A percentile compares a stretch with the other conserved stretches of the same genome.
These are phyloP conservation scores for Fonsecaea pedrosoi DNA, from an alignment of 2,329 filamentous ascomycete species.

Conservation along the genomic window DNA sequence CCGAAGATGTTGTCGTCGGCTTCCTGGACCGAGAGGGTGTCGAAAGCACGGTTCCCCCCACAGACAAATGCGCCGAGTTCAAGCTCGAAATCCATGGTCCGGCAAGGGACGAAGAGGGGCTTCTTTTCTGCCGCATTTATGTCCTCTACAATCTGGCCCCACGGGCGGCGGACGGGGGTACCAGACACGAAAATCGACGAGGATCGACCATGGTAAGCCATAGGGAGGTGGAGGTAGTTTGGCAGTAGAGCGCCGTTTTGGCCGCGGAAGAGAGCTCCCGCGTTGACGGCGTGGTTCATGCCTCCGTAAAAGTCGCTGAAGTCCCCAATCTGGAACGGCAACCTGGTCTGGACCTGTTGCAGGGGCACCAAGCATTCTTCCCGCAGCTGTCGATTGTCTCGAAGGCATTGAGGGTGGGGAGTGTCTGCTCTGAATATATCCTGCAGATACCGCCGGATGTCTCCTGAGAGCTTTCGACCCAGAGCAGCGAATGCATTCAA, in stretches of 20 bases:
- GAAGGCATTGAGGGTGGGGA: too few species aligned
- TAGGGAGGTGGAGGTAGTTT: conserved; percentile 23
- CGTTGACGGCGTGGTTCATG: conserved; percentile 24
- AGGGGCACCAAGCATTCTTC: conserved; percentile 40
- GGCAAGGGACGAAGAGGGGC: conserved; percentile 62
- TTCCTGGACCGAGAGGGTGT: conserved; percentile 63
- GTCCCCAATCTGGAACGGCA: conserved; percentile 63
- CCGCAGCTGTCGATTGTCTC: conserved; percentile 5
- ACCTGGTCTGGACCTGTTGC: conserved; percentile 55
- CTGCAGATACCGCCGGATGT: too few species aligned
- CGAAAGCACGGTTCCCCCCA: conserved; percentile 67
- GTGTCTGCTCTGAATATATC: too few species aligned
- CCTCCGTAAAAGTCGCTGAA: conserved; percentile 63
- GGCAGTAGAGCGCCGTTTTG: conserved; percentile 47
- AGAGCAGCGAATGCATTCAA: too few species aligned
- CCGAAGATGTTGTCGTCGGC: conserved; percentile 77
- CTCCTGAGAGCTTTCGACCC: too few species aligned
- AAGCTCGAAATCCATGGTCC: conserved; percentile 76
- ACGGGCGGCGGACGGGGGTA: conserved; percentile 8
- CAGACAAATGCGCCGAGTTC: conserved; percentile 76
- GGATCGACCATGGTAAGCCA: conserved; percentile 49
- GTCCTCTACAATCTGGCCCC: conserved; percentile 18
- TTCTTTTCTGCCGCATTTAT: conserved; percentile 6
- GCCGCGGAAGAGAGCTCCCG: conserved; percentile 6
- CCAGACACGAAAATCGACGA: conserved; percentile 50